Evolutionary conservation across 2,329 filamentous ascomycete genomes (phyloP).

Genomic region (Knufia fluminis): DNA sequence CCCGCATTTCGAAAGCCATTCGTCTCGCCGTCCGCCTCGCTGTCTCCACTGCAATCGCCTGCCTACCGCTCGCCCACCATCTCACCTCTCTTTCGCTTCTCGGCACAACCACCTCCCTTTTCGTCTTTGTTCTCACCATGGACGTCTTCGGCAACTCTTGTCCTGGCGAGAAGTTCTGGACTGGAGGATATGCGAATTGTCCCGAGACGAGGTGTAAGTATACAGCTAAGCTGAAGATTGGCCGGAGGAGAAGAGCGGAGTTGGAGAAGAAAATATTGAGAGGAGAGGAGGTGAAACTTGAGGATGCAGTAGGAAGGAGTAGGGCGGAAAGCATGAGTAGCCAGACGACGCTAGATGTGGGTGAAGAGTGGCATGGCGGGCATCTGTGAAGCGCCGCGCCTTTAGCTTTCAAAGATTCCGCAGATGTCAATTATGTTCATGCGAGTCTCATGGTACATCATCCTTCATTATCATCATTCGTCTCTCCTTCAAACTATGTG

Average conservation of each 20-base stretch:
- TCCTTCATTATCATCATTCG: too few species aligned
- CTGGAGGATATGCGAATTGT: conserved; percentile 24
- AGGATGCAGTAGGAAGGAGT: conserved; percentile 15
- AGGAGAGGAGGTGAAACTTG: conserved; percentile 24
- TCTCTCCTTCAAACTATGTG: too few species aligned
- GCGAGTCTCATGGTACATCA: too few species aligned
- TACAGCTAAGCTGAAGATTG: conserved; percentile 31
- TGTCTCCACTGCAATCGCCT: conserved; percentile 45
- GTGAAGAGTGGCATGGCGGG: conserved; percentile 17
- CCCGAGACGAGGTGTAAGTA: conserved; percentile 33
- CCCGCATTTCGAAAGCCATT: conserved; percentile 42
- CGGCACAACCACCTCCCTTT: conserved; percentile 37
- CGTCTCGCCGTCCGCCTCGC: conserved; percentile 44
- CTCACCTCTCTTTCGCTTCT: conserved; percentile 42
- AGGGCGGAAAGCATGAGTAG: conserved; percentile 14
- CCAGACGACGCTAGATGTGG: conserved; percentile 11
- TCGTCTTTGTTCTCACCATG: conserved; percentile 39
- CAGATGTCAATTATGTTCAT: too few species aligned
- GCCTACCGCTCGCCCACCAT: conserved; percentile 41
- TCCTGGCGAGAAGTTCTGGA: conserved; percentile 36
- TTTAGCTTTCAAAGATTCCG: not conserved
- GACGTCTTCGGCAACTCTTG: conserved; percentile 45
- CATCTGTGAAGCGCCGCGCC: not conserved
- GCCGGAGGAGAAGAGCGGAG: conserved; percentile 27
- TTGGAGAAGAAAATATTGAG: conserved; percentile 26